These are phyloP conservation scores for Botrytis paeoniae DNA, from an alignment of 2,329 filamentous ascomycete genomes.

Conservation along the genomic window DNA sequence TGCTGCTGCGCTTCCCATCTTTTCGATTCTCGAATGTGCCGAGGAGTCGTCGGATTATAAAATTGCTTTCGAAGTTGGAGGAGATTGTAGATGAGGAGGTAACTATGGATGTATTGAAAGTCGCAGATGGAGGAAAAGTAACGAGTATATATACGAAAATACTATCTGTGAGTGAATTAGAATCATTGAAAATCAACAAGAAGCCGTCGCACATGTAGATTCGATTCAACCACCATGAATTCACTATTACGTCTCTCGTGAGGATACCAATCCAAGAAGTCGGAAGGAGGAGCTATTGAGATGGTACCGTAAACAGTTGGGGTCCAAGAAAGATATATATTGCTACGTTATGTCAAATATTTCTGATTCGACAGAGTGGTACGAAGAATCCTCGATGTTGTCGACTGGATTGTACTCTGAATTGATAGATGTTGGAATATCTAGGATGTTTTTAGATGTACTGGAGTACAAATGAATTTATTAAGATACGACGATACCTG, in stretches of 20 bases:
- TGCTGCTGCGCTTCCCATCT: slow-evolving; percentile 46
- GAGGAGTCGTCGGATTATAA: background rate
- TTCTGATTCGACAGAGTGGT: background rate
- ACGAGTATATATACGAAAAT: background rate
- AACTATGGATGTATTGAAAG: background rate
- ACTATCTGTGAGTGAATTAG: background rate
- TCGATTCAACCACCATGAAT: background rate
- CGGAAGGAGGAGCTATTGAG: background rate
- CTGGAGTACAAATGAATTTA: background rate
- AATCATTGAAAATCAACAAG: background rate
- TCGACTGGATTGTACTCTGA: background rate
- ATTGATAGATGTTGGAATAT: background rate
- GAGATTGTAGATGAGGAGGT: background rate
- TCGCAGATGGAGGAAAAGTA: background rate
- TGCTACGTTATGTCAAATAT: background rate
- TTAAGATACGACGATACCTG: background rate
- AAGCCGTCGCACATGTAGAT: background rate
- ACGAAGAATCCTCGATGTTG: background rate
- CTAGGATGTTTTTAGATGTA: background rate
- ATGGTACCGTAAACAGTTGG: background rate
- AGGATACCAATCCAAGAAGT: background rate
- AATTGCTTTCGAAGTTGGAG: background rate
- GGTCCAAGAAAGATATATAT: background rate
- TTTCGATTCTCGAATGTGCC: background rate
- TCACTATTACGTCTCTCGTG: background rate